These are phyloP conservation scores for Fusarium graminum DNA, from an alignment of 2,329 filamentous ascomycete genomes.

Conservation along the genomic window DNA sequence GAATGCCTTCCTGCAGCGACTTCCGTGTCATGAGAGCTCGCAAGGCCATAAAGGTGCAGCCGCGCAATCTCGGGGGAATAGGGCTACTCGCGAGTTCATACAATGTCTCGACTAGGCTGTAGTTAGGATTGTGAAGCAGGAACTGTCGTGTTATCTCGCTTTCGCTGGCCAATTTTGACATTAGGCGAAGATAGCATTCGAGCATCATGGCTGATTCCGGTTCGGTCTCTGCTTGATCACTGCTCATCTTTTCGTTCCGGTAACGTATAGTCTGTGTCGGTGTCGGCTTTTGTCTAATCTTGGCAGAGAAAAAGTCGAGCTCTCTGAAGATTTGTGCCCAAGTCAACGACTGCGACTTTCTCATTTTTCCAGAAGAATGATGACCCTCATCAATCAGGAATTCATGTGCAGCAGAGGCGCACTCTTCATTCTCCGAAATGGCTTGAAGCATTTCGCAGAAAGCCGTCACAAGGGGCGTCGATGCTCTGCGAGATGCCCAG, in stretches of 20 bases:
- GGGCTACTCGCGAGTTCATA: constrained; percentile 83
- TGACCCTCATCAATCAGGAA: constrained; percentile 90
- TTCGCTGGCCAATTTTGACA: constrained; percentile 83
- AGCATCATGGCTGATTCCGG: constrained; percentile 97
- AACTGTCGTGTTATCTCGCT: constrained; percentile 80
- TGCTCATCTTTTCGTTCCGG: constrained; percentile 70
- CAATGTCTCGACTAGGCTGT: constrained; percentile 79
- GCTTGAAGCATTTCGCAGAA: constrained; percentile 97
- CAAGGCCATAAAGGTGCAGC: constrained; percentile 85
- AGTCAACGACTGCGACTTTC: constrained; percentile 85
- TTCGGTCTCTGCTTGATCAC: constrained; percentile 81
- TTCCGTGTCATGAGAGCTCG: constrained; percentile 82
- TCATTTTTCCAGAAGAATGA: constrained; percentile 80
- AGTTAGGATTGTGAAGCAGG: constrained; percentile 74
- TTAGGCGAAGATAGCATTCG: constrained; percentile 90
- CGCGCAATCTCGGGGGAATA: constrained; percentile 81
- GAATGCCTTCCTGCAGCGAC: constrained; percentile 72
- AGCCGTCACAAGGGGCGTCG: constrained; percentile 93
- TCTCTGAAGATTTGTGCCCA: constrained; percentile 96
- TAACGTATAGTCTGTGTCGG: constrained; percentile 57
- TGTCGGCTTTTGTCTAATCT: constrained; percentile 79
- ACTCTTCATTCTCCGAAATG: constrained; percentile 84
- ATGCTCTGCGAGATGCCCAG: constrained; percentile 95
- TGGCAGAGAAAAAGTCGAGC: constrained; percentile 83
- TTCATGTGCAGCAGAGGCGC: constrained; percentile 85